Evolutionary conservation across 768 basidiomycete genomes (phyloP).

Genomic region (Suillus variegatus): DNA sequence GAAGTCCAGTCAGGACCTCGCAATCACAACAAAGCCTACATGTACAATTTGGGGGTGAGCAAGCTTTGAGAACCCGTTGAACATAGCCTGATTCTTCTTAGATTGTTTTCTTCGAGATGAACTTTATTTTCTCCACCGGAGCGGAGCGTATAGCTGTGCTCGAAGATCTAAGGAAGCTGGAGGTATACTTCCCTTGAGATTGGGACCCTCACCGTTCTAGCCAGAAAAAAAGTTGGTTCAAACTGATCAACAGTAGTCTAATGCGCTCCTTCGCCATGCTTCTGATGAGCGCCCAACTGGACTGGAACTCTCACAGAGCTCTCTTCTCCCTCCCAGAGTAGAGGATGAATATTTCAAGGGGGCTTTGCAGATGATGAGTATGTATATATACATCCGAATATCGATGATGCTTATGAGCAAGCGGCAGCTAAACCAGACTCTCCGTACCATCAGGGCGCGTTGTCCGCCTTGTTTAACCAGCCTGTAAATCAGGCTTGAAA

Average conservation of each 20-base stretch:
- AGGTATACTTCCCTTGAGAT: slow-evolving; percentile 71
- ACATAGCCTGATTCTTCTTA: slow-evolving; percentile 28
- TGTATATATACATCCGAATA: slow-evolving; percentile 41
- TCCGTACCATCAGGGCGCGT: slow-evolving; percentile 74
- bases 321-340: slow-evolving; percentile 70
- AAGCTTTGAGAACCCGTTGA: background rate
- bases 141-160: slow-evolving; percentile 85
- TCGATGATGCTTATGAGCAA: background rate
- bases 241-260: background rate
- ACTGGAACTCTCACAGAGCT: slow-evolving; percentile 78
- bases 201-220: slow-evolving; percentile 67
- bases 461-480: slow-evolving; percentile 78
- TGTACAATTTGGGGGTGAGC: slow-evolving; percentile 90
- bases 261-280: slow-evolving; percentile 77
- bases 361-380: slow-evolving; percentile 65
- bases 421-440: slow-evolving; percentile 69
- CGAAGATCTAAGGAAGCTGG: slow-evolving; percentile 71
- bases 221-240: slow-evolving; percentile 69
- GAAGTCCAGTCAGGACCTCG: slow-evolving; percentile 78
- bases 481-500: slow-evolving; percentile 62
- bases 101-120: slow-evolving; percentile 99
- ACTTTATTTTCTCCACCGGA: slow-evolving; percentile 77
- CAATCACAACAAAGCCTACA: slow-evolving; percentile 87
- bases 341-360: slow-evolving; percentile 89
- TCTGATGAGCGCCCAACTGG: slow-evolving; percentile 78